These are phyloP conservation scores for Lithocarpus polystachyus DNA, from an alignment of 306 rosid species.

Conservation along the genomic window DNA sequence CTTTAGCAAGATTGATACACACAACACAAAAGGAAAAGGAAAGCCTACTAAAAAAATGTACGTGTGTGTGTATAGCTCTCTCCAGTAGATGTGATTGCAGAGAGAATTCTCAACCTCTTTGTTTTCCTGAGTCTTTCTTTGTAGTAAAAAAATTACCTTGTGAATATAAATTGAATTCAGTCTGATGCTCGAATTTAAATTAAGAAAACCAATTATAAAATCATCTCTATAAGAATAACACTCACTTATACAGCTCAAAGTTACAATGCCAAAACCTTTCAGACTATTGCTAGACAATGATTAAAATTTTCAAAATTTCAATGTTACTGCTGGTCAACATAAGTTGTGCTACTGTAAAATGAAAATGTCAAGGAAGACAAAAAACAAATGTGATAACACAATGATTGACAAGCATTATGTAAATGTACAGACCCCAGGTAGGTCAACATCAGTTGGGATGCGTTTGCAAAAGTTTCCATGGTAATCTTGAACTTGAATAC, in stretches of 20 bases:
- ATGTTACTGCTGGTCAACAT: neutral
- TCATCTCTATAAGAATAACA: neutral
- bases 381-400: neutral
- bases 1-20: neutral
- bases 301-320: neutral
- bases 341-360: neutral
- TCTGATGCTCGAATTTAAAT: neutral
- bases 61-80: too few species aligned
- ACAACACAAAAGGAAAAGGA: too few species aligned
- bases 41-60: too few species aligned
- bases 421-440: conserved; percentile 83
- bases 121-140: neutral
- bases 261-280: neutral
- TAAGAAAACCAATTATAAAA: neutral
- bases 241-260: neutral
- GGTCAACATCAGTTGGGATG: conserved; percentile 91
- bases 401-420: conserved; percentile 14
- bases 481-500: conserved; percentile 95
- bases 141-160: neutral
- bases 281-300: neutral
- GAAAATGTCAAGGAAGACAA: neutral
- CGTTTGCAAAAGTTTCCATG: conserved; percentile 90
- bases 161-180: neutral
- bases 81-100: too few species aligned
- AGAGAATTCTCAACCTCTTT: neutral